phyloP scores from a whole-genome alignment of 164 flowering plant genomes.

The Sedum album region DNA sequence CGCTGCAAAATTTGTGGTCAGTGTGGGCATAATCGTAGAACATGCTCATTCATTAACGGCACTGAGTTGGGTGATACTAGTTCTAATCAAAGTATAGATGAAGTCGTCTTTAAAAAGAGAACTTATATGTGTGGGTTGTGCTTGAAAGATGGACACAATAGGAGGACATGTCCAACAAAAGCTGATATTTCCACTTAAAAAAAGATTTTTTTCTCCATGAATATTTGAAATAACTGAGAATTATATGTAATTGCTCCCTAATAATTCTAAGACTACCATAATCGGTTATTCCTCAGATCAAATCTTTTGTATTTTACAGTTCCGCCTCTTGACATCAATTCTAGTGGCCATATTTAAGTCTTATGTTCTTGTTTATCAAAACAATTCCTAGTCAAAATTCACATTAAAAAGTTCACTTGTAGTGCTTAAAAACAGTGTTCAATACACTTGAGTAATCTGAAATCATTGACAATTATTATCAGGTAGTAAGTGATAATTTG shows the following conservation, averaged over 20 bases:
- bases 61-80: not conserved
- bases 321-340: too few relatives aligned
- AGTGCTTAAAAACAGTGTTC: too few relatives aligned
- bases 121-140: conserved; percentile 1
- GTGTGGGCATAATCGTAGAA: conserved; percentile 24
- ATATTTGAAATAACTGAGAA: not conserved
- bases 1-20: conserved; percentile 33
- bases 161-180: conserved; percentile 6
- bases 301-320: too few relatives aligned
- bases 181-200: not conserved
- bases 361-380: too few relatives aligned
- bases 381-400: too few relatives aligned
- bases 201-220: not conserved
- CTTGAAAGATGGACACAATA: conserved; percentile 5
- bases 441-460: not conserved
- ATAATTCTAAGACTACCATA: too few relatives aligned
- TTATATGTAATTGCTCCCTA: too few relatives aligned
- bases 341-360: too few relatives aligned
- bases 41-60: not conserved
- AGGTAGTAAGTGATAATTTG: not conserved
- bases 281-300: too few relatives aligned
- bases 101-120: not conserved
- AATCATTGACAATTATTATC: not conserved
- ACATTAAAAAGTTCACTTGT: too few relatives aligned
- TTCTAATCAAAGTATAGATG: not conserved